These are phyloP conservation scores for Phallus indusiatus DNA, from an alignment of 768 basidiomycete species.

Conservation along the genomic window DNA sequence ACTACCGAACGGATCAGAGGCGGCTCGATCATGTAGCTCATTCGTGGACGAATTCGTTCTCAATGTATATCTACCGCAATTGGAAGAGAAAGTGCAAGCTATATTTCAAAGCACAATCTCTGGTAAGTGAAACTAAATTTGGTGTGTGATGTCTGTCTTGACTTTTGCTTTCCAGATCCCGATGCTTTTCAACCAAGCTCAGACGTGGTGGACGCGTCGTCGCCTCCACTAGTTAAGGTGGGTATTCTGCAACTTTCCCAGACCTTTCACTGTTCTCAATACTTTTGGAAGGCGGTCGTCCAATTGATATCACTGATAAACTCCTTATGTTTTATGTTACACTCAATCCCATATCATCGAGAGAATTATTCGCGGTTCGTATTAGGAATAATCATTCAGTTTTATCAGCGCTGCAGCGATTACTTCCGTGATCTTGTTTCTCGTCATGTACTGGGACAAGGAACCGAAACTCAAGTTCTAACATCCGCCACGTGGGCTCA, in stretches of 20 bases:
- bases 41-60: slow-evolving; percentile 90
- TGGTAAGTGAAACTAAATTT: slow-evolving; percentile 31
- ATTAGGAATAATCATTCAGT: slow-evolving; percentile 88
- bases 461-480: slow-evolving; percentile 40
- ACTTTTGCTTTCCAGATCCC: slow-evolving; percentile 36
- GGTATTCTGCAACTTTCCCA: slow-evolving; percentile 6
- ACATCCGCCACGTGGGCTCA: slow-evolving; percentile 68
- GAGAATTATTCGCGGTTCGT: slow-evolving; percentile 94
- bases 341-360: slow-evolving; percentile 85
- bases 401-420: slow-evolving; percentile 90
- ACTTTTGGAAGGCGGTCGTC: slow-evolving; percentile 59
- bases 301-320: slow-evolving; percentile 85
- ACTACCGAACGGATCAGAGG: slow-evolving; percentile 64
- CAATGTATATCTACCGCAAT: slow-evolving; percentile 84
- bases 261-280: slow-evolving; percentile 5
- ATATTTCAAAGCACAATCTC: slow-evolving; percentile 82
- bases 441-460: slow-evolving; percentile 20
- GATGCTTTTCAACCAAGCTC: slow-evolving; percentile 86
- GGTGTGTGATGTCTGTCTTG: neutral
- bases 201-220: slow-evolving; percentile 49
- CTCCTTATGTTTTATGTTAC: slow-evolving; percentile 84
- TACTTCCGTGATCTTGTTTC: slow-evolving; percentile 70
- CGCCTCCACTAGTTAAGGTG: slow-evolving; percentile 75
- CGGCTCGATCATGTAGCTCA: slow-evolving; percentile 52
- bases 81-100: slow-evolving; percentile 87